Evolutionary conservation across 2,329 filamentous ascomycete genomes (phyloP), one percentile per base, ranked within the genome.

Genomic region (Aspergillus unguis): DNA sequence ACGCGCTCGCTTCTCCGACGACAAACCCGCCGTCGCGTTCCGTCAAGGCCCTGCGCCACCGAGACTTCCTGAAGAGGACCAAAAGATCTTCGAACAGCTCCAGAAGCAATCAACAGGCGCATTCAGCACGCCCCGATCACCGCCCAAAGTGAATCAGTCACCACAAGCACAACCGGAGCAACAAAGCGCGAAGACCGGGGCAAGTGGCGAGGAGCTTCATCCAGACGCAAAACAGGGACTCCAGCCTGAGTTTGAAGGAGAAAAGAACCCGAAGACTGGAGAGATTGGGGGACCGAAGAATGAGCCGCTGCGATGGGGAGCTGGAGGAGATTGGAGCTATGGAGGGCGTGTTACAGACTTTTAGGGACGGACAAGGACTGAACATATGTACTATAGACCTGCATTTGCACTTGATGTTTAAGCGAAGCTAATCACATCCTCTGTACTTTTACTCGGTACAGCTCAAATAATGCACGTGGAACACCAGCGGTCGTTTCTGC

Each of bases 221-320:
- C 85, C 85, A 0, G 85, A 90, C 68, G 75, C 92, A 52, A 79
- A 86, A 58, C 77, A 85, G 58, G 92, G 92, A 33, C 87, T 91
- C 40, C 82, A 85, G 64, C 92, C 94, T 1, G 92, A 97, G 75
- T 99, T 99, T 64, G 85, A 92, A 61, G 94, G 94, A 53, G 92
- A 97, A 49, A 80, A 79, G 50, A 97, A 99, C 71, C 94, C 94
- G 2, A 87, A 86, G 78, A 99, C 94, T 1, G 94, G 94, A 26
- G 94, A 99, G 79, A 84, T 96, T 8, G 94, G 94, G 5, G 94
- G 94, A 1, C 94, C 94, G 5, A 99, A 97, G 84, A 97, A 95
- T 67, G 92, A 99, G 74, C 94, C 94, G 47, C 67, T 97, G 68
- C 77, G 92, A 63, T 96, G 92, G 92, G 91, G 91, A 0, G 77